Evolutionary conservation across 305 asterid genomes (phyloP), one percentile per base, ranked within the genome.

Genomic region (Stenogyne calaminthoides): DNA sequence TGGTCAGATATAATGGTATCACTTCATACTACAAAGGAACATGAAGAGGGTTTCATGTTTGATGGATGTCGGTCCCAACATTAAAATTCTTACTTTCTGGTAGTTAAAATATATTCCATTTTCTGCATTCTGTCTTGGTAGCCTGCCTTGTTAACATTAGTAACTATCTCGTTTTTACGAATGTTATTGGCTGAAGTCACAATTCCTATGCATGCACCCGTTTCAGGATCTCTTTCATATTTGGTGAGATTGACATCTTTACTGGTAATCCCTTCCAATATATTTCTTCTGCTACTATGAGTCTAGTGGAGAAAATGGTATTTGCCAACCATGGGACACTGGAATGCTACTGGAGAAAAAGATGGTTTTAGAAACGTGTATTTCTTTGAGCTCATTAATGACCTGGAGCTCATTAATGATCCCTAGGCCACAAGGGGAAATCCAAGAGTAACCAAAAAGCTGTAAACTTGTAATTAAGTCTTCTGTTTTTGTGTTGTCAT

Each of bases 141-240:
- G 20, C 18, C 40, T 75, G 63, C 32, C 9, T 19, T 52, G 39
- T 64, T 49, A 60, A 37, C 11, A 22, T 65, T 69, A 62, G 47
- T 68, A 47, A 66, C 75, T 58, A 39, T 57, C 64, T 74, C 46
- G 55, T 44, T 52, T 66, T 34, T 29, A 39, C 39, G 56, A 61
- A 47, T 57, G 14, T 69, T 57, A 34, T 70, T 59, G 27, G 42
- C 70, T 73, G 47, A 77, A 76, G 64, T 70, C 54, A 72, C 70
- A 49, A 60, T 73, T 78, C 80, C 76, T 70, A 56, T 67, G 51
- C 69, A 62, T 58, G 76, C 52, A 69, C 72, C 68, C 74, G 25
- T 82, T 82, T 70, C 86, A 83, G 80, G 82, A 63, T 77, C 55
- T 77, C 60, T 77, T 74, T 70, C 71, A 52, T 77, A 65, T 65